Evolutionary conservation across 441 rosid genomes (phyloP).

Genomic region (Corymbia calophylla): DNA sequence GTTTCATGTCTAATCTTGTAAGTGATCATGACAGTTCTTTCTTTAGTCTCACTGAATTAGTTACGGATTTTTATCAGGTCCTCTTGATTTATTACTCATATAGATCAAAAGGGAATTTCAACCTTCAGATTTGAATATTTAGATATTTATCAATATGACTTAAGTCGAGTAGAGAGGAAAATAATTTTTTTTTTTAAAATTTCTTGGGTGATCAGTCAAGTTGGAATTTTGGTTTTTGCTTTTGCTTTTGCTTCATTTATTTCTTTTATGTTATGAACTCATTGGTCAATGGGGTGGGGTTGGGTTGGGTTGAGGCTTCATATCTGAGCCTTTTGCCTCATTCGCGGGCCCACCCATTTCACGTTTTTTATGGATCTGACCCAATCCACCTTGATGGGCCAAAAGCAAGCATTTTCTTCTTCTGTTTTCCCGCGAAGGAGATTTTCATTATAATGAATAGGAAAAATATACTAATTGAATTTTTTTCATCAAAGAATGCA

Average conservation of each 20-base stretch:
- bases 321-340: background rate
- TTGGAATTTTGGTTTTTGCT: background rate
- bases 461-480: background rate
- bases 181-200: background rate
- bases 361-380: background rate
- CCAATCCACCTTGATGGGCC: background rate
- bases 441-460: background rate
- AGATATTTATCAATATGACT: background rate
- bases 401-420: background rate
- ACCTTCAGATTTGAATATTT: fast-evolving
- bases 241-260: background rate
- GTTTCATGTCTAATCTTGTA: background rate
- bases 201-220: background rate
- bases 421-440: background rate
- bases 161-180: background rate
- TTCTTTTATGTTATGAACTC: background rate
- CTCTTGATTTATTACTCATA: background rate
- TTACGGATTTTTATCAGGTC: background rate
- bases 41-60: background rate
- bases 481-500: background rate
- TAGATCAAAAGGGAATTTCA: fast-evolving
- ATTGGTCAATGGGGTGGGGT: background rate
- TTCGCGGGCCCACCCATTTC: background rate
- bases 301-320: background rate
- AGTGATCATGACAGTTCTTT: background rate